Base-by-base conservation (phyloP, 2,329 filamentous ascomycete species). In the Fusarium devonianum region DNA sequence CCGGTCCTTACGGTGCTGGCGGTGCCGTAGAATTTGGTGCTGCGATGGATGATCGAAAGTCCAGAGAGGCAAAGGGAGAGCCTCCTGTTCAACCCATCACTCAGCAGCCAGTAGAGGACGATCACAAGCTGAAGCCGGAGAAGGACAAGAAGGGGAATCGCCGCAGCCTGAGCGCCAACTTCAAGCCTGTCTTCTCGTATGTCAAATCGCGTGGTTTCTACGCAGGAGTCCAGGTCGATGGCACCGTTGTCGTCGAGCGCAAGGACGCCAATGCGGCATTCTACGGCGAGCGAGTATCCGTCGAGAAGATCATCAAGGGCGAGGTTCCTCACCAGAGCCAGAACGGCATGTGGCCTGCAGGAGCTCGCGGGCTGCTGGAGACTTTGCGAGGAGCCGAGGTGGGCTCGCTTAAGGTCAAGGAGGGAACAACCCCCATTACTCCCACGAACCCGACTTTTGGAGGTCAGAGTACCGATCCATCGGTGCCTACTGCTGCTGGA, bases 191-290 rank as follows among this genome's bases (percentile, higher is more conserved):
- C n/a, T 80, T 79, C 47, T 78, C 76, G 3, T 96, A 96, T 69
- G 84, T 96, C 73, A 96, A 96, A 75, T 92, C 88, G 36, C 84
- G 91, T 41, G 92, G 92, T 4, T 85, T 96, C 61, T 96, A 95
- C 66, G 92, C 90, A 1, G 91, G 91, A 21, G 82, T 96, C 1
- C 89, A 92, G 64, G 81, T 96, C 23, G 92, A 96, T 65, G 92
- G 92, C 18, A 96, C 91, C 0, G 83, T 96, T 9, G 80, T 96
- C 37, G 89, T 93, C 18, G 90, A 95, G 71, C 84, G 92, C 39
- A 87, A 83, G n/a, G 90, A 93, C 49, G 92, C 93, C 67, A 97
- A 97, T 65, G 87, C 90, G 41, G 82, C 83, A 5, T 96, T 96
- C 67, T 96, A 95, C 69, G 87, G 88, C 16, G 78, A 88, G n/a